phyloP scores from a whole-genome alignment of 805 yeast species.

The Pichia phayaonensis region DNA sequence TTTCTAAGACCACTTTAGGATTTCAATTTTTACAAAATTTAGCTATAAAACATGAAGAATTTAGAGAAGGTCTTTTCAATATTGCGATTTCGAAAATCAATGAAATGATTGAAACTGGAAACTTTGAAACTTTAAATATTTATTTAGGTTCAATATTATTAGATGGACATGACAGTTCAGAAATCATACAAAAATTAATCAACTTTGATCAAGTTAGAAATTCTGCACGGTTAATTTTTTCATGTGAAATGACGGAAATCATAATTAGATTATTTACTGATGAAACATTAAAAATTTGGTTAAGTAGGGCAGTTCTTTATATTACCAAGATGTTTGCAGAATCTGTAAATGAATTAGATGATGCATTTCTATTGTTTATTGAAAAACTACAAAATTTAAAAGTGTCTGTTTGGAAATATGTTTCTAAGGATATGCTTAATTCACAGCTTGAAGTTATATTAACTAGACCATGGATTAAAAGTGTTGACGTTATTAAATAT shows the following conservation, averaged over 20 bases:
- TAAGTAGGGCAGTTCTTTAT: conserved; percentile 48
- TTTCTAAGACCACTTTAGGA: conserved; percentile 1
- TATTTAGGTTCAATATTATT: conserved; percentile 12
- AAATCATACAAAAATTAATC: conserved; percentile 12
- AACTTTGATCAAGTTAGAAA: conserved; percentile 25
- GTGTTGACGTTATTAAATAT: conserved; percentile 39
- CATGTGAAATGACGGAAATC: conserved; percentile 19
- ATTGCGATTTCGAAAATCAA: conserved; percentile 9
- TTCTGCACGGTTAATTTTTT: conserved; percentile 25
- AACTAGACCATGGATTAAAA: conserved; percentile 37
- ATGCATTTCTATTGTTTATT: conserved; percentile 27
- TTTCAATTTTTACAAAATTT: conserved; percentile 10
- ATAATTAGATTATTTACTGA: conserved; percentile 11
- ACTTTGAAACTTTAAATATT: conserved; percentile 5
- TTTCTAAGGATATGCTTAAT: conserved; percentile 43
- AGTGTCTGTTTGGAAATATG: conserved; percentile 30
- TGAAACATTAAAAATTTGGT: conserved; percentile 40
- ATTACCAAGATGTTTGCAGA: conserved; percentile 62
- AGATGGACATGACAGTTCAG: not conserved
- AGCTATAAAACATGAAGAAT: not conserved
- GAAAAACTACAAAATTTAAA: conserved; percentile 25
- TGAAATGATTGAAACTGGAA: conserved; percentile 1
- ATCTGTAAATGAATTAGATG: conserved; percentile 12
- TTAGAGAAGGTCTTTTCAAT: not conserved
- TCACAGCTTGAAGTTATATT: conserved; percentile 61